Base-by-base conservation (phyloP, 768 basidiomycete genomes). In the Ephemerocybe angulata region DNA sequence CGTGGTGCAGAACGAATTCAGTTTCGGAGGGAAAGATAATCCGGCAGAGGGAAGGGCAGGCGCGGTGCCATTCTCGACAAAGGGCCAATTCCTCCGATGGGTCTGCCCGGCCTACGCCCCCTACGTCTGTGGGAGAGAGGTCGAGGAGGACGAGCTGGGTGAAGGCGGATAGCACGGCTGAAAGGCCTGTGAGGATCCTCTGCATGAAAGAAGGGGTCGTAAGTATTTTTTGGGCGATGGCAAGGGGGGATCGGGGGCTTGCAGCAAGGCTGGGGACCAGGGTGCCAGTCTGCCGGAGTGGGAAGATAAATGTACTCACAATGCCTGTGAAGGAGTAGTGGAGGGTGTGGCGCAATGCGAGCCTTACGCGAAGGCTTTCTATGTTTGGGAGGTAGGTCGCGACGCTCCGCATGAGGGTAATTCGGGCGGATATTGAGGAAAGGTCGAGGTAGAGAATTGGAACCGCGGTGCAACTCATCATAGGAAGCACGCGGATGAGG, bases 291-390 rank as follows among this genome's bases (percentile, higher is more conserved):
- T 42, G 35, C 21, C 19, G 38, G 21, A 56, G 53, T 31, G 50
- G 35, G 54, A 50, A 29, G 57, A 42, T 58, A 54, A 31, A 30
- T 33, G 21, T 50, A 73, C 85, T 82, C 70, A 86, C 85, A 68
- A 85, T 83, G 49, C 84, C 85, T 22, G 80, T 78, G 55, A 85
- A 73, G 22, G 83, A 74, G 62, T 79, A 83, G 60, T 86, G 85
- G 27, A 87, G 73, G 7, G 85, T 86, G 62, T 87, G 84, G 33
- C 85, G 72, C 30, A 87, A 70, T 19, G 85, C 84, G 42, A 86
- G 78, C 60, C 75, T 75, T 37, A 86, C 73, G 54, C 76, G 76
- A 62, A 86, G 72, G 38, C 66, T 70, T 63, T 82, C 76, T 41
- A 87, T 64, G 46, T 71, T 70, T 46, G 74, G 69, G 46, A 86